These are phyloP conservation scores for Syzygium jambos DNA, from an alignment of 345 rosid genomes.

Conservation along the genomic window DNA sequence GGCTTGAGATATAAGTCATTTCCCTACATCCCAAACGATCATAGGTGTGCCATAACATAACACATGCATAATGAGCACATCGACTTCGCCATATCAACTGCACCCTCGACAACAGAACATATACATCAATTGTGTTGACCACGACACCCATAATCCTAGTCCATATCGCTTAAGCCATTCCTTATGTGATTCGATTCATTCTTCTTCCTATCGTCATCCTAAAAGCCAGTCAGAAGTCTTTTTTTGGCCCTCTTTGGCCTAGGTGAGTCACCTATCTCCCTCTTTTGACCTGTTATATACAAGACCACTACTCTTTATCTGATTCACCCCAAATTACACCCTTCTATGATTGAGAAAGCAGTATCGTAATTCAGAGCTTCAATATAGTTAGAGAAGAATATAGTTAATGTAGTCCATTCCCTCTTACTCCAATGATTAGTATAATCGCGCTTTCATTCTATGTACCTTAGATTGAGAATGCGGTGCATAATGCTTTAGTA, in stretches of 20 bases:
- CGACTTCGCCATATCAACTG: background rate
- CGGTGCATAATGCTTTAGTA: background rate
- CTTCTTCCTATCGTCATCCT: background rate
- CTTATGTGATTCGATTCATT: background rate
- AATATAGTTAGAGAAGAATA: background rate
- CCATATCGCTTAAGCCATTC: background rate
- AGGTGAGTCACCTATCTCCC: background rate
- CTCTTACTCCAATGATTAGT: background rate
- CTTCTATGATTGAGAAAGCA: background rate
- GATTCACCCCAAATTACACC: background rate
- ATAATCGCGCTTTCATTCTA: background rate
- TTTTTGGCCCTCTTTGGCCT: background rate
- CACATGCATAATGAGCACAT: background rate
- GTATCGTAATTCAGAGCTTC: background rate
- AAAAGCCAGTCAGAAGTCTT: background rate
- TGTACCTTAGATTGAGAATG: background rate
- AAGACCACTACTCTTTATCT: background rate
- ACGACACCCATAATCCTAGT: background rate
- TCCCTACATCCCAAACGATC: background rate
- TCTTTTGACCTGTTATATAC: background rate
- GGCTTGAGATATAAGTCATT: background rate
- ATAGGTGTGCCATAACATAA: background rate
- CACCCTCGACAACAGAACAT: background rate
- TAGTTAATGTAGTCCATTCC: background rate
- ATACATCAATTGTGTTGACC: background rate